phyloP scores from a whole-genome alignment of 2,329 filamentous ascomycete species.

The Cladophialophora carrionii region DNA sequence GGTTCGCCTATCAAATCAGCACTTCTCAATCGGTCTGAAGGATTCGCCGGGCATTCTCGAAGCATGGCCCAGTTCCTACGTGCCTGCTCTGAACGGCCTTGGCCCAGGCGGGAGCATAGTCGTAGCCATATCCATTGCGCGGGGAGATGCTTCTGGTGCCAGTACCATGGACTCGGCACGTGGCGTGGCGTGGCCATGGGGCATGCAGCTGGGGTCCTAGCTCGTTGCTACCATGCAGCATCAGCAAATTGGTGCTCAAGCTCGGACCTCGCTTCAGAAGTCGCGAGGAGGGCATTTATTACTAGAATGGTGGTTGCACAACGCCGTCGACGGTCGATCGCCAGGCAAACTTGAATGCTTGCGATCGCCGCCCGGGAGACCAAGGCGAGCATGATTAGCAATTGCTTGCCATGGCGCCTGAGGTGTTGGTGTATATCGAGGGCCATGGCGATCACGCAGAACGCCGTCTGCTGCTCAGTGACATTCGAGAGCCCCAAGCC shows the following conservation, averaged over 20 bases:
- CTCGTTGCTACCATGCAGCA: slow-evolving; percentile 5
- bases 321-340: slow-evolving; percentile 4
- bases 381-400: not conserved
- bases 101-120: not conserved
- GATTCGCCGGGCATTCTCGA: not conserved
- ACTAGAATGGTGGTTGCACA: not conserved
- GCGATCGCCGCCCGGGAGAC: not conserved
- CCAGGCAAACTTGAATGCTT: too few species aligned
- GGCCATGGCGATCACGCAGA: not conserved
- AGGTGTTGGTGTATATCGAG: not conserved
- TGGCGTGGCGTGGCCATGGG: slow-evolving; percentile 16
- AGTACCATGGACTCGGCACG: slow-evolving; percentile 13
- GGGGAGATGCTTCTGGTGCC: slow-evolving; percentile 4
- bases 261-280: not conserved
- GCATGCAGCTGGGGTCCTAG: slow-evolving; percentile 1
- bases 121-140: not conserved
- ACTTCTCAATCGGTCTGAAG: not conserved
- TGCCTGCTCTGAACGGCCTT: not conserved
- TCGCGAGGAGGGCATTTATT: slow-evolving; percentile 4
- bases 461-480: not conserved
- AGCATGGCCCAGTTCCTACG: not conserved
- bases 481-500: not conserved
- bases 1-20: slow-evolving; percentile 15
- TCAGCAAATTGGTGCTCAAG: slow-evolving; percentile 5
- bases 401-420: not conserved